Percentiles rank a stretch among this genome's conserved stretches.
These are phyloP conservation scores for Obelidium mucronatum DNA, from an alignment of 192 early-diverging fungal species.

Conservation along the genomic window DNA sequence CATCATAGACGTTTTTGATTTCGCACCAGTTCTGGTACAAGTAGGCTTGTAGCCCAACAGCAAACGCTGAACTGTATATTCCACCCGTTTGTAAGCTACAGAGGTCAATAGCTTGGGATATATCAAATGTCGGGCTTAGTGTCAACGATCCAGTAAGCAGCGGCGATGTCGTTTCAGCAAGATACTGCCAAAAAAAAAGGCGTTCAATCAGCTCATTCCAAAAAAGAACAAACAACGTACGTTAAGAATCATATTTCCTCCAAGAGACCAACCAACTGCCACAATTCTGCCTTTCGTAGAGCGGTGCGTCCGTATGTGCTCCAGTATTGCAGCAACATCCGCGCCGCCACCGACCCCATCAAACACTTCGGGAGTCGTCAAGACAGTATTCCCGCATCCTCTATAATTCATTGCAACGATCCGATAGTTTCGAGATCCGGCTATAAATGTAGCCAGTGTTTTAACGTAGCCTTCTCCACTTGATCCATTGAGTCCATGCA, in stretches of 20 bases:
- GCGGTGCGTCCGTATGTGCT: conserved; percentile 73
- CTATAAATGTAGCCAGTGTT: conserved; percentile 55
- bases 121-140: conserved; percentile 13
- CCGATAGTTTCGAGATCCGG: conserved; percentile 57
- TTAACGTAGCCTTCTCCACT: conserved; percentile 90
- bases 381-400: conserved; percentile 81
- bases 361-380: conserved; percentile 82
- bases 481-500: conserved; percentile 93
- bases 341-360: conserved; percentile 54
- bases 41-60: conserved; percentile 16
- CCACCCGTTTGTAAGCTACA: conserved; percentile 3
- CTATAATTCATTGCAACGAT: conserved; percentile 89
- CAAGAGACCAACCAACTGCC: conserved; percentile 88
- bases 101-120: conserved; percentile 18
- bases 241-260: conserved; percentile 56
- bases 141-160: not conserved
- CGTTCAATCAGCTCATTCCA: not conserved
- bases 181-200: not conserved
- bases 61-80: conserved; percentile 14
- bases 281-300: conserved; percentile 65
- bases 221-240: conserved; percentile 7
- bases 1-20: not conserved
- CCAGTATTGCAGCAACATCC: conserved; percentile 62
- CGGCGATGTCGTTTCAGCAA: not conserved
- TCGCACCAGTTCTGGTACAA: conserved; percentile 16